A percentile compares a stretch with the other conserved stretches of the same genome.
phyloP scores from a whole-genome alignment of 345 rosid genomes.

The Arabidopsis thaliana region TAIR10.1 NC_003070.9:29029501-29030000 shows the following conservation, averaged over 20 bases:
- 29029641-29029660: slow-evolving; percentile 15
- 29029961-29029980: slow-evolving; percentile 42
- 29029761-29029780: slow-evolving; percentile 4
- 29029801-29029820: slow-evolving; percentile 40
- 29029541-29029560: slow-evolving; percentile 18
- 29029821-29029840: slow-evolving; percentile 32
- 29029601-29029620: slow-evolving; percentile 6
- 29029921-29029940: slow-evolving; percentile 60
- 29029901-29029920: slow-evolving; percentile 42
- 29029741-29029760: slow-evolving; percentile 26
- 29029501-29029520: background rate
- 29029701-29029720: slow-evolving; percentile 30
- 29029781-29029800: slow-evolving; percentile 23
- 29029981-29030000: slow-evolving; percentile 50
- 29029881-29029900: slow-evolving; percentile 8
- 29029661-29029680: slow-evolving; percentile 21
- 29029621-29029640: background rate
- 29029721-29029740: slow-evolving; percentile 26
- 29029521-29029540: background rate
- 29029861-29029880: slow-evolving; percentile 23
- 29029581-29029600: slow-evolving; percentile 33
- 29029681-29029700: slow-evolving; percentile 18
- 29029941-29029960: slow-evolving; percentile 48
- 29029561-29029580: slow-evolving; percentile 13
- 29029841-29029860: slow-evolving; percentile 34